A percentile compares a stretch with the other conserved stretches of the same genome.
phyloP scores from a whole-genome alignment of 1,284 basidiomycete genomes.

The Puccinia sorghi region DNA sequence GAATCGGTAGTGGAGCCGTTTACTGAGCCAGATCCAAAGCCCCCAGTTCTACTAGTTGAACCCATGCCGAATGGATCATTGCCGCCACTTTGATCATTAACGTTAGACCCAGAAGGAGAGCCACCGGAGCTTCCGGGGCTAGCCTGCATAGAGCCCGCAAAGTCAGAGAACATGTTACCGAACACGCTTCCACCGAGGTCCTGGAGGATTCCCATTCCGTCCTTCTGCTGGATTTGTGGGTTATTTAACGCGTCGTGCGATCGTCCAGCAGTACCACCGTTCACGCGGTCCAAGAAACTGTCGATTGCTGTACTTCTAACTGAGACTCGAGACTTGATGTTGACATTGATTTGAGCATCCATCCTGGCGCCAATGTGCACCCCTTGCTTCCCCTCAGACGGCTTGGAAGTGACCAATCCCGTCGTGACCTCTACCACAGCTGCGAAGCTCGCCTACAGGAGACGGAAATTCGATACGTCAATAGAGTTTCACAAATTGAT shows the following conservation, averaged over 20 bases:
- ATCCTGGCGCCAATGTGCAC: slow-evolving; percentile 27
- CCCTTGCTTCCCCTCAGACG: slow-evolving; percentile 12
- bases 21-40: background rate
- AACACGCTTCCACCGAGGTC: background rate
- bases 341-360: slow-evolving; percentile 22
- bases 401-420: slow-evolving; percentile 13
- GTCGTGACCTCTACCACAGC: slow-evolving; percentile 12
- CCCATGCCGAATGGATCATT: background rate
- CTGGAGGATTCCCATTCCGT: slow-evolving; percentile 34
- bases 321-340: slow-evolving; percentile 19
- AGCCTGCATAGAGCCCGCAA: background rate
- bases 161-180: background rate
- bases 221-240: slow-evolving; percentile 16
- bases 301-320: slow-evolving; percentile 26
- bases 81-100: background rate
- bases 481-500: background rate
- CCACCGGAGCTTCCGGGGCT: background rate
- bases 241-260: slow-evolving; percentile 3
- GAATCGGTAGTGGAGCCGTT: background rate
- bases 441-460: slow-evolving; percentile 20
- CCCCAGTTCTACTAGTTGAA: background rate
- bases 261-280: slow-evolving; percentile 32
- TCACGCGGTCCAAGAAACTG: slow-evolving; percentile 35
- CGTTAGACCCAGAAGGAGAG: background rate
- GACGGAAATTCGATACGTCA: background rate